These are phyloP conservation scores for Eucalyptus erythrocorys DNA, from an alignment of 345 rosid genomes.

Conservation along the genomic window DNA sequence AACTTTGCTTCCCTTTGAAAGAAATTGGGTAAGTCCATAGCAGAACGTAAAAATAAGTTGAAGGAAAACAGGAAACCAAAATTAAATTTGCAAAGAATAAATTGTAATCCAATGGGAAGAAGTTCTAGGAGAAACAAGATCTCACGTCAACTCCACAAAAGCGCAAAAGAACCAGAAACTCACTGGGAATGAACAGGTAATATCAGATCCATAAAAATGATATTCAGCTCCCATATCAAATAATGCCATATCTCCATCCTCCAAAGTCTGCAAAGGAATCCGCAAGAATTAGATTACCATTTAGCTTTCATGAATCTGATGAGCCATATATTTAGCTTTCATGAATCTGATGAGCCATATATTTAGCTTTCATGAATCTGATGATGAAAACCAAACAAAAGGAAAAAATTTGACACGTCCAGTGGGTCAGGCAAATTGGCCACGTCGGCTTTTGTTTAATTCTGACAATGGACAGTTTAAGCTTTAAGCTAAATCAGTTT, in stretches of 20 bases:
- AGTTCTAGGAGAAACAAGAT: neutral
- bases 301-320: neutral
- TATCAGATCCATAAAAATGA: constrained; percentile 89
- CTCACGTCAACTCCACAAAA: neutral
- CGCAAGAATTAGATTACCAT: neutral
- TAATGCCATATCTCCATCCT: constrained; percentile 89
- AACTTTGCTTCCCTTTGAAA: neutral
- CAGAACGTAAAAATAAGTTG: neutral
- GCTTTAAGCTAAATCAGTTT: neutral
- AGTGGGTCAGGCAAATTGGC: neutral
- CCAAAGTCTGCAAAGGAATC: constrained; percentile 42
- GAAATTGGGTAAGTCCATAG: neutral
- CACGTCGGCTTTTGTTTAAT: neutral
- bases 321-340: neutral
- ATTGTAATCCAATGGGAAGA: neutral
- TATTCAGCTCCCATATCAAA: constrained; percentile 97
- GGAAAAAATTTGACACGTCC: neutral
- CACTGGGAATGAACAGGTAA: constrained; percentile 93
- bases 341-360: neutral
- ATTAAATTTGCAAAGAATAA: neutral
- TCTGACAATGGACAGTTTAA: neutral
- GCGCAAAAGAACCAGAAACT: constrained; percentile 7
- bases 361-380: neutral
- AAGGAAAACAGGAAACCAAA: neutral
- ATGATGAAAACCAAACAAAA: neutral